Base-by-base conservation (phyloP, 2,329 filamentous ascomycete genomes). In the Proliferodiscus dingleyae region DNA sequence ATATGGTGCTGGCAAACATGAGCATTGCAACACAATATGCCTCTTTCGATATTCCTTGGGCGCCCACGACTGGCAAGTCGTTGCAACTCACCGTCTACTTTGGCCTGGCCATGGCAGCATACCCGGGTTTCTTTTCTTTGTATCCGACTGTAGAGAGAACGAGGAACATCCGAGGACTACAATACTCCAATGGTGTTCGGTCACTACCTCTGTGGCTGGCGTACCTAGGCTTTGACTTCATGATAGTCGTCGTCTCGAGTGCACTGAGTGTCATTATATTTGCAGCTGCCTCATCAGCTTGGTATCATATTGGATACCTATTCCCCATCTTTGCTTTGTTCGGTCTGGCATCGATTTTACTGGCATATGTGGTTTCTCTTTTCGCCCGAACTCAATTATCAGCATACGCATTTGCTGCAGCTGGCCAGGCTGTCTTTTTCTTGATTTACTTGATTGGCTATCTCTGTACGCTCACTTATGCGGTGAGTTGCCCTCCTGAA, bases 161-260 rank as follows among this genome's bases (percentile, higher is more conserved):
- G 9, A 73, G 81, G 40, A 85, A 89, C 53, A 87, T 96, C 19
- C 80, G 90, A 41, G 85, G 86, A 13, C 71, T 96, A 23, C 85
- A 96, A 64, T 96, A 95, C 66, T 94, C 87, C 43, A 96, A 95
- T 60, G 90, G 90, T 37, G 89, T 95, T 22, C 76, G 87, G 10
- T 83, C 87, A 0, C 71, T 87, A 7, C 88, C 89, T 1, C 71
- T 96, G 2, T 96, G 91, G 90, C 66, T 87, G 4, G 87, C 90
- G 1, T 94, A 96, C 61, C 72, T 85, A 1, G 60, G 73, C 0
- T 95, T 95, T 60, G 90, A 96, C 67, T 89, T 90, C 53, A 62
- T 78, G 34, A 81, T 94, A 45, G 82, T 89, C 1, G 61, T 94
- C 11, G 57, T 79, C 3, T 77, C 81, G 21, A 81, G 83, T 16